Base-by-base conservation (phyloP, 441 rosid species). In the Biscutella laevigata region DNA sequence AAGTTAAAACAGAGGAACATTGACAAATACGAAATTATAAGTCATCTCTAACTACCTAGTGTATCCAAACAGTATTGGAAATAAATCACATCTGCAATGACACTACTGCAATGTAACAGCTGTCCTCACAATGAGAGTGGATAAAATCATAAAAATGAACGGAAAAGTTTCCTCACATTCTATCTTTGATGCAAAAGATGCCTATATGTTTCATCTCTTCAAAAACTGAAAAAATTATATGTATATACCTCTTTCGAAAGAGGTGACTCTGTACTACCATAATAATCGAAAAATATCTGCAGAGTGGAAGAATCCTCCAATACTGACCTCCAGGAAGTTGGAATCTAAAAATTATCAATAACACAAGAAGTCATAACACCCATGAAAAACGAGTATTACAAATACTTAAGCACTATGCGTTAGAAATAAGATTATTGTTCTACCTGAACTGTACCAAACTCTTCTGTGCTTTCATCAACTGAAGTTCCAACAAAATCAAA, bases 391-490 rank as follows among this genome's bases (percentile, higher is more conserved):
- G 41, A 57, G 57, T 44, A 37, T 42, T 47, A 40, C 27, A 46
- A 37, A 17, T 9, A 17, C 40, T 39, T 32, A 53, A 21, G 45
- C 15, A 32, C 32, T 39, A 41, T 36, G 48, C 17, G 4, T 8
- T 65, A 35, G 39, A 11, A n/a, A 61, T 16, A 19, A 36, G 49
- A 53, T n/a, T 19, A 7, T 14, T 9, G 68, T 24, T 14, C 34
- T 72, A 88, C 99, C 99, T 89, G 99, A 67, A 94, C 88, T 21
- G 97, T 89, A 62, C 97, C 99, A 76, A 88, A 89, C 73, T 94
- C 99, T 66, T 89, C 97, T 34, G 99, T 86, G 57, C 97, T 86
- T 80, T 94, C 99, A 73, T 94, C 99, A 62, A 81, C 74, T 39
- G 95, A 81, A 48, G 99, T 88, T 71, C 99, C 97, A 71, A 81